Evolutionary conservation across 2,329 filamentous ascomycete species (phyloP).

Genomic region (Aspergillus felis): DNA sequence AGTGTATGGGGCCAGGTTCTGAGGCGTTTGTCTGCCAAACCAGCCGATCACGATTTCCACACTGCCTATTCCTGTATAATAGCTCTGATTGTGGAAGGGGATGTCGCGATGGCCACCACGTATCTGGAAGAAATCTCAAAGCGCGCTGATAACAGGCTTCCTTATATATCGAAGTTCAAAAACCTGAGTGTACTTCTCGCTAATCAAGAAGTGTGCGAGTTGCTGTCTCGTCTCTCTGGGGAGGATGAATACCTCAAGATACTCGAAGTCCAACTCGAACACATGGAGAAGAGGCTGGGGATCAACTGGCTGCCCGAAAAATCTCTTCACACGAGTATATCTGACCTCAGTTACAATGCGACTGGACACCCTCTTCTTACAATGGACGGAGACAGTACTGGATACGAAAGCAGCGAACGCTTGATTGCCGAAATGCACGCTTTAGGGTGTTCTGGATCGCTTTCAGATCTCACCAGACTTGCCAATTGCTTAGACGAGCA

Average conservation of each 20-base stretch:
- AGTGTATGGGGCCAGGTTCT: slow-evolving; percentile 22
- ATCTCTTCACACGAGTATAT: slow-evolving; percentile 16
- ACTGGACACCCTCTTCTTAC: slow-evolving; percentile 21
- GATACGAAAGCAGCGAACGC: slow-evolving; percentile 21
- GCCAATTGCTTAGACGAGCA: slow-evolving; percentile 32
- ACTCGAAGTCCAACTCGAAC: slow-evolving; percentile 21
- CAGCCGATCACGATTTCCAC: slow-evolving; percentile 2
- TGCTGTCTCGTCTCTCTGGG: slow-evolving; percentile 21
- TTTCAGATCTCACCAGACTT: slow-evolving; percentile 21
- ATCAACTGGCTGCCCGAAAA: slow-evolving; percentile 23
- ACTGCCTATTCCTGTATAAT: slow-evolving; percentile 23
- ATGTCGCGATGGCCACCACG: slow-evolving; percentile 18
- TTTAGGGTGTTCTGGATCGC: slow-evolving; percentile 30
- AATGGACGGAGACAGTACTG: slow-evolving; percentile 22
- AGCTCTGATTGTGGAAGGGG: slow-evolving; percentile 20
- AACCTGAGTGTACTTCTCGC: slow-evolving; percentile 19
- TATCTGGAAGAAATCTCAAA: slow-evolving; percentile 24
- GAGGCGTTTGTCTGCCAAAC: slow-evolving; percentile 4
- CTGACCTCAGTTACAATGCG: slow-evolving; percentile 11
- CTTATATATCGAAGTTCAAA: slow-evolving; percentile 19
- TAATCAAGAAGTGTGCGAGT: slow-evolving; percentile 15
- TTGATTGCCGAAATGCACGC: slow-evolving; percentile 24
- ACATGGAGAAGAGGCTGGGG: slow-evolving; percentile 30
- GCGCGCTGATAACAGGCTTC: slow-evolving; percentile 17
- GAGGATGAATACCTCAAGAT: slow-evolving; percentile 19